Conservation (phyloP, 371 early-diverging fungal species). For the Apophysomyces trapeziformis region DNA sequence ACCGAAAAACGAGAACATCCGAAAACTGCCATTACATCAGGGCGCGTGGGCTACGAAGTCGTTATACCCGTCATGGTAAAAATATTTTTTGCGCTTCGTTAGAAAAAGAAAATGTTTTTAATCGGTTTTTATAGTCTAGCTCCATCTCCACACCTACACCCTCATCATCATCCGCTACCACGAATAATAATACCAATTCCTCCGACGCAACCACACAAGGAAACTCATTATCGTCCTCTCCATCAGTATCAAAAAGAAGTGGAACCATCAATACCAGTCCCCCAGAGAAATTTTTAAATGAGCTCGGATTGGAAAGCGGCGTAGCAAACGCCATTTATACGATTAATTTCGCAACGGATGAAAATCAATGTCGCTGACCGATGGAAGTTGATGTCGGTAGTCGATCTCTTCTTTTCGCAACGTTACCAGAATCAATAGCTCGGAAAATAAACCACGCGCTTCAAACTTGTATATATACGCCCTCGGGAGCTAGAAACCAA, state of each 20-base stretch:
- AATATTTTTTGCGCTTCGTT: background rate
- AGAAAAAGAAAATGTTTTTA: background rate
- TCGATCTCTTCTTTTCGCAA: too few relatives aligned
- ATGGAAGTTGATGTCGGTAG: too few relatives aligned
- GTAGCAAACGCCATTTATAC: conserved; percentile 55
- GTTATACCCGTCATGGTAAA: conserved; percentile 44
- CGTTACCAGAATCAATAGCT: too few relatives aligned
- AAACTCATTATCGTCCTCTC: conserved; percentile 10
- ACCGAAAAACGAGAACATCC: conserved; percentile 19
- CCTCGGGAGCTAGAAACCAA: too few relatives aligned
- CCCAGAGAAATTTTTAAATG: conserved; percentile 40
- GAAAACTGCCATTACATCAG: conserved; percentile 39
- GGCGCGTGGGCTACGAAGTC: conserved; percentile 46
- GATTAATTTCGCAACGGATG: background rate
- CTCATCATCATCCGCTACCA: background rate
- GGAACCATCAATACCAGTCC: conserved; percentile 28
- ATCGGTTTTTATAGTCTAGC: conserved; percentile 31
- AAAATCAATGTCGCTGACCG: too few relatives aligned
- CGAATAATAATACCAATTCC: conserved; percentile 13
- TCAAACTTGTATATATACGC: too few relatives aligned
- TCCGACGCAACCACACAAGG: background rate
- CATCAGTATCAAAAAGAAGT: conserved; percentile 19
- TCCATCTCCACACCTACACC: conserved; percentile 5
- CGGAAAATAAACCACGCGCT: too few relatives aligned
- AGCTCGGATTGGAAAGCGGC: conserved; percentile 50